Evolutionary conservation across 1,284 basidiomycete species (phyloP), one percentile per base, ranked within the genome.

Genomic region (Cryptococcus floricola): DNA sequence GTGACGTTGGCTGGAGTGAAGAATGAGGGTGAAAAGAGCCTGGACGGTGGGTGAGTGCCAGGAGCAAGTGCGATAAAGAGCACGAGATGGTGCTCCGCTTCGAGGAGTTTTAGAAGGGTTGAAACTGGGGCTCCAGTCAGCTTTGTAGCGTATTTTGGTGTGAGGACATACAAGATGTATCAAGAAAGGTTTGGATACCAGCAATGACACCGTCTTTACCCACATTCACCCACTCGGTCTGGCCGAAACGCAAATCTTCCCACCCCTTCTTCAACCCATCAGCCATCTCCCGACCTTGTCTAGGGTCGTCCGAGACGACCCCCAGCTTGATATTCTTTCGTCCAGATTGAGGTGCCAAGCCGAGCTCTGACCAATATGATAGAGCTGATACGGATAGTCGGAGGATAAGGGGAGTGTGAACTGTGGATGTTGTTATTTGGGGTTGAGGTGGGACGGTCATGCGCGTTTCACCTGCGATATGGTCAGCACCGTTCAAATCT

Each of bases 361-460:
- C 72, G 2, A 74, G 61, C 53, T 75, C 70, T 16, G 61, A 55
- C 71, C 72, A 75, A 51, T 71, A 75, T 23, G 65, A 60, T 25
- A 73, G 39, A 3, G 60, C 59, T 1, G 72, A 65, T 9, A 68
- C 67, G 1, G 62, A 62, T 5, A 73, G 49, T 18, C 62, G 62
- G 50, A 68, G 64, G 41, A 74, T 58, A 28, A 59, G 60, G 23
- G 62, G 59, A 9, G 61, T 58, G 38, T 61, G 69, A 3, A 16
- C 14, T 9, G 45, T 25, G 4, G 69, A 70, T 7, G 65, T 62
- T 48, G 69, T 57, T 39, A 70, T 59, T 9, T 45, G 47, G 2
- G 59, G 59, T 39, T 57, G 59, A 14, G 56, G 19, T 10, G 57
- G 48, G 37, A 27, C 16, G 7, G 37, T 18, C 28, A 18, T 44